A percentile compares a stretch with the other conserved stretches of the same genome.
These are phyloP conservation scores for Tulasnella sp. DNA, from an alignment of 768 basidiomycete species.

Conservation along the genomic window DNA sequence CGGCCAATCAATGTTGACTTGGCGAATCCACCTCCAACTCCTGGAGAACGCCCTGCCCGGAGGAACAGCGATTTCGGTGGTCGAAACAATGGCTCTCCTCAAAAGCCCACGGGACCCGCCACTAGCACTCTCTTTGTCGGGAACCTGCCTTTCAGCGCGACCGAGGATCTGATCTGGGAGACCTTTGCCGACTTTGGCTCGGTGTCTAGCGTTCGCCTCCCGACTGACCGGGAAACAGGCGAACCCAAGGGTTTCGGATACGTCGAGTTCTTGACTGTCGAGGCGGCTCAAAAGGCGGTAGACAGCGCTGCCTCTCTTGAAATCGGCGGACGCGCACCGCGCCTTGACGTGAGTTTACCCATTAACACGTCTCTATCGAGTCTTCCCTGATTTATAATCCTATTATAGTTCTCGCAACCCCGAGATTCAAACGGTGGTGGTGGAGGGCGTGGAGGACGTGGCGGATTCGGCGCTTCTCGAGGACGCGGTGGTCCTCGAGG, in stretches of 20 bases:
- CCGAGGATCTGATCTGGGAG: constrained; percentile 81
- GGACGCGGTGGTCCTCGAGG: constrained; percentile 25
- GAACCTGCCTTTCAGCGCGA: constrained; percentile 69
- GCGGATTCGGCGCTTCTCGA: constrained; percentile 27
- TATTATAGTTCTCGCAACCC: constrained; percentile 54
- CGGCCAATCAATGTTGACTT: constrained; percentile 79
- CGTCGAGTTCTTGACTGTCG: constrained; percentile 81
- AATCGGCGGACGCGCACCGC: constrained; percentile 66
- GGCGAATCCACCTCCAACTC: constrained; percentile 33
- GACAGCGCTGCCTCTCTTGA: constrained; percentile 57
- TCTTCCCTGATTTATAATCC: constrained; percentile 14
- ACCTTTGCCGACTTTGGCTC: constrained; percentile 79
- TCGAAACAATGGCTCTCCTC: constrained; percentile 21
- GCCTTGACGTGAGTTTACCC: constrained; percentile 43
- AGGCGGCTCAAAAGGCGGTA: constrained; percentile 69
- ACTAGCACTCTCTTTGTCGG: constrained; percentile 46
- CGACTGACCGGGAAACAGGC: constrained; percentile 86
- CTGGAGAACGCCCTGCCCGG: constrained; percentile 45
- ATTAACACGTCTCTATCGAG: constrained; percentile 15
- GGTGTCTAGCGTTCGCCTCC: constrained; percentile 77
- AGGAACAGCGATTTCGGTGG: constrained; percentile 60
- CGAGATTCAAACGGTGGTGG: constrained; percentile 41
- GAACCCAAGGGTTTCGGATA: constrained; percentile 93
- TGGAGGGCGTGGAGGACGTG: constrained; percentile 24
- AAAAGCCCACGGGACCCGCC: constrained; percentile 46